Evolutionary conservation across 257 asterid species (phyloP), one percentile per base, ranked within the genome.

Genomic region (Verbena officinalis): DNA sequence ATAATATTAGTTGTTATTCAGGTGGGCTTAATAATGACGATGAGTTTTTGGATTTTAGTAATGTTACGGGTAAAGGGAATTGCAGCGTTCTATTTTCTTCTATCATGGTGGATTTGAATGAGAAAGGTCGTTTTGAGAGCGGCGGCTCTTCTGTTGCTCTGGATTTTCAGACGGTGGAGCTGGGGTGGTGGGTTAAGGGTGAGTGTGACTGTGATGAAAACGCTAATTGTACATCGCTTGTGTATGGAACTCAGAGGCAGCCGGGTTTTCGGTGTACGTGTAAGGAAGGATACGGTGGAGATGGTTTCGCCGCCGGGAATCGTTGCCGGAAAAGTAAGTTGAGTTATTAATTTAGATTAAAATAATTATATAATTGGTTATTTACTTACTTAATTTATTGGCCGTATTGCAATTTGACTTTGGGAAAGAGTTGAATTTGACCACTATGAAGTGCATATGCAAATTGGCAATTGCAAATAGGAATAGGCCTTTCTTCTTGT

Each of bases 181-280:
- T 92, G 15, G 85, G 73, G 5, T 92, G 98, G 98, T 87, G 98
- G 95, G n/a, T 85, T 59, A 40, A 27, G 7, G 96, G 92, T n/a
- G 16, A 30, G 9, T 85, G 92, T 61, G 23, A 11, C 17, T 91
- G 98, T 68, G 65, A 61, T 23, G 20, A 13, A 8, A 52, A 73
- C 36, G 97, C 93, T 2, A 55, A 31, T n/a, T 83, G 95, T 40
- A 50, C 33, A n/a, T n/a, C n/a, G 9, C 1, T 2, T 19, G 71
- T 89, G 2, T 27, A 27, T 12, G 4, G 1, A 4, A 8, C 39
- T 42, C 65, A 39, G 1, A 13, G 22, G 14, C 57, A 23, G 20
- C 17, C 6, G 36, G 87, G 91, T 4, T 66, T 67, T 68, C 92
- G 92, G 8, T 91, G 98, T 76, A 68, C 43, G 81, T 91, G 98